Base-by-base conservation (phyloP, 805 yeast genomes). In the Candida ulmi region DNA sequence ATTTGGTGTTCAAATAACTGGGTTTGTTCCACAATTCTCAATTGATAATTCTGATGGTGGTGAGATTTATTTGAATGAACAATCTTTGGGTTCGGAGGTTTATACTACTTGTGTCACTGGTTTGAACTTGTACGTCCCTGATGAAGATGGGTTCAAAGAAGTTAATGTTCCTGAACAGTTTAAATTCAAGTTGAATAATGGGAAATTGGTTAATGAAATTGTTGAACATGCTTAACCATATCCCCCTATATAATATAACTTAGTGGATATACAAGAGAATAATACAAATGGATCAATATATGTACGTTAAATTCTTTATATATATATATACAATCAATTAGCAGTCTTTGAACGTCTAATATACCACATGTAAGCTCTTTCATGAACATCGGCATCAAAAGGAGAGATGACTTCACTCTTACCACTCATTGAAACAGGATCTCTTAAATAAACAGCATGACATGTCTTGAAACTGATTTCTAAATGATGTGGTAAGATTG, bases 401-500 rank as follows among this genome's bases (percentile, higher is more conserved):
- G 99, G 99, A 41, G 96, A 71, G 46, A 93, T 85, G 43, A 93
- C 95, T 69, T 93, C 99, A 25, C 96, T 84, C 58, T 86, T 90
- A 41, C 96, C 97, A 7, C 97, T 96, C 61, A 97, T 78, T 12
- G 97, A 95, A 36, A 93, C 88, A 13, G 99, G 99, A 61, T 93
- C 95, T 65, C 97, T 83, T 61, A 93, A 66, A 63, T 91, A 93
- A n/a, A 93, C 84, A 5, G 96, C 97, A 61, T 90, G 96, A 60
- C 98, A 91, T 5, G 97, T 88, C 46, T 76, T 75, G 62, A 86
- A 91, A 17, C 95, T 85, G 33, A 93, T 68, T 66, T 93, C 98
- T 39, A 93, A 68, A 63, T 93, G 98, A 46, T 85, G 81, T 23
- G 99, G 99, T 54, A 87, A 72, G 43, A 93, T 76, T 11, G 97